Percentiles rank a stretch among this genome's conserved stretches.
Conservation (phyloP, 192 early-diverging fungal genomes). For the Chytriomyces hyalinus region DNA sequence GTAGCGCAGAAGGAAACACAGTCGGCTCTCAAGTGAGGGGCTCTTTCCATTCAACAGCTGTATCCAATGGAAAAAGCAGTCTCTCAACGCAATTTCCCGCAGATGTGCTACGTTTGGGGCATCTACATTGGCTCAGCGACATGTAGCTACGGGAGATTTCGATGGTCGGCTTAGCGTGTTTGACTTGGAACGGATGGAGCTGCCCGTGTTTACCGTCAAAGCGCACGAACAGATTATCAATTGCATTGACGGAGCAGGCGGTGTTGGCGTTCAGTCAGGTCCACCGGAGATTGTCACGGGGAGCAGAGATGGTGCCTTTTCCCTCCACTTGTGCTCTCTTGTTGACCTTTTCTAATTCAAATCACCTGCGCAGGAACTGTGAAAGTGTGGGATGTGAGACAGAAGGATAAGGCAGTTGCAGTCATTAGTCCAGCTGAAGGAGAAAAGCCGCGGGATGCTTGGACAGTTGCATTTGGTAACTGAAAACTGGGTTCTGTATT, state of each 20-base stretch:
- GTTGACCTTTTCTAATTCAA: conserved; percentile 15
- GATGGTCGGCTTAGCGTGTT: conserved; percentile 61
- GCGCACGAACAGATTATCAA: conserved; percentile 74
- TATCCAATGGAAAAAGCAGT: conserved; percentile 53
- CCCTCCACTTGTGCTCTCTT: neutral
- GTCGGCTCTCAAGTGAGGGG: too few relatives aligned
- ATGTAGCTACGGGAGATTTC: conserved; percentile 76
- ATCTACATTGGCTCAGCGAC: conserved; percentile 50
- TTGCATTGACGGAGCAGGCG: conserved; percentile 68
- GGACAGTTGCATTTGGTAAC: conserved; percentile 74
- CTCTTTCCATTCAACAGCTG: too few relatives aligned
- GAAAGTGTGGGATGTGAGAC: conserved; percentile 76
- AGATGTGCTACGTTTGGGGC: conserved; percentile 66
- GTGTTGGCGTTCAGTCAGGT: conserved; percentile 42
- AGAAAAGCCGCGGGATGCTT: conserved; percentile 58
- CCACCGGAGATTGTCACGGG: conserved; percentile 74
- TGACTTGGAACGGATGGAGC: conserved; percentile 65
- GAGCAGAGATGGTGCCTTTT: conserved; percentile 63
- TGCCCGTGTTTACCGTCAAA: conserved; percentile 59
- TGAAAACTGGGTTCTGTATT: too few relatives aligned
- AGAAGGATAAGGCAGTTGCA: conserved; percentile 66
- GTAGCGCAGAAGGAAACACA: neutral
- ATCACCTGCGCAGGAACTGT: conserved; percentile 53
- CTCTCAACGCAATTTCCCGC: conserved; percentile 32
- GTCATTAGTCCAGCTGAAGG: conserved; percentile 58